phyloP scores from a whole-genome alignment of 2,329 filamentous ascomycete species.

The Talaromyces piceae region DNA sequence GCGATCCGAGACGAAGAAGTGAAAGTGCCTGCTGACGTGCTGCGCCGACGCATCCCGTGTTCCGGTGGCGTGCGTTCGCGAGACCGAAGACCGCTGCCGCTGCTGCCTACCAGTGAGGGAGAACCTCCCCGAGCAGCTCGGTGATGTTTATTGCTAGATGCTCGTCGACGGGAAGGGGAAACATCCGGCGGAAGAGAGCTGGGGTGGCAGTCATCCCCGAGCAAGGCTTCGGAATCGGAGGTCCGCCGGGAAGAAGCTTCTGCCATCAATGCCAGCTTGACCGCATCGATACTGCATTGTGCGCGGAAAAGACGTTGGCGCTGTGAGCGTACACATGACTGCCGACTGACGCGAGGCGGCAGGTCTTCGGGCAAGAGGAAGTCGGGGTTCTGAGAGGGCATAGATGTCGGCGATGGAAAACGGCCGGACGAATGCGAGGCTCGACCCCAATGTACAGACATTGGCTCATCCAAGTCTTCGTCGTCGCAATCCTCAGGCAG shows the following conservation, averaged over 20 bases:
- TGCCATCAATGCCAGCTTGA: constrained; percentile 28
- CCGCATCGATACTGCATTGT: constrained; percentile 33
- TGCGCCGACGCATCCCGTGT: constrained; percentile 7
- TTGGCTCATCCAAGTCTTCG: constrained; percentile 41
- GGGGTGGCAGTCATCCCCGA: constrained; percentile 31
- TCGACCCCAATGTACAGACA: constrained; percentile 46
- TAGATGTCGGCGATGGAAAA: constrained; percentile 19
- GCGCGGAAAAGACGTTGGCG: constrained; percentile 34
- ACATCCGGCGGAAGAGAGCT: constrained; percentile 29
- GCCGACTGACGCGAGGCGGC: constrained; percentile 16
- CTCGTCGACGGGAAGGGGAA: constrained; percentile 22
- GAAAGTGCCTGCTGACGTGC: constrained; percentile 12
- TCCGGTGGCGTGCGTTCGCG: constrained; percentile 6
- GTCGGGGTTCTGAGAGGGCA: constrained; percentile 13
- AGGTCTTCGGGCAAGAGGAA: constrained; percentile 12
- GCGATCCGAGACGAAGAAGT: constrained; percentile 26
- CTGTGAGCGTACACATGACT: constrained; percentile 20
- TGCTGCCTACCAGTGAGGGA: neutral
- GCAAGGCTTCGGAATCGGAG: constrained; percentile 9
- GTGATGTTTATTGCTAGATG: constrained; percentile 15
- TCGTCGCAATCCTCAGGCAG: constrained; percentile 33
- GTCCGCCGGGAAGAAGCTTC: constrained; percentile 15
- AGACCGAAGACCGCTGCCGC: constrained; percentile 1
- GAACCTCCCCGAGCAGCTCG: constrained; percentile 13
- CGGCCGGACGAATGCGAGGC: constrained; percentile 21